Evolutionary conservation across 23 red algal genomes (phyloP), one percentile per base, ranked within the genome.

Genomic region (Gracilariopsis chorda): DNA sequence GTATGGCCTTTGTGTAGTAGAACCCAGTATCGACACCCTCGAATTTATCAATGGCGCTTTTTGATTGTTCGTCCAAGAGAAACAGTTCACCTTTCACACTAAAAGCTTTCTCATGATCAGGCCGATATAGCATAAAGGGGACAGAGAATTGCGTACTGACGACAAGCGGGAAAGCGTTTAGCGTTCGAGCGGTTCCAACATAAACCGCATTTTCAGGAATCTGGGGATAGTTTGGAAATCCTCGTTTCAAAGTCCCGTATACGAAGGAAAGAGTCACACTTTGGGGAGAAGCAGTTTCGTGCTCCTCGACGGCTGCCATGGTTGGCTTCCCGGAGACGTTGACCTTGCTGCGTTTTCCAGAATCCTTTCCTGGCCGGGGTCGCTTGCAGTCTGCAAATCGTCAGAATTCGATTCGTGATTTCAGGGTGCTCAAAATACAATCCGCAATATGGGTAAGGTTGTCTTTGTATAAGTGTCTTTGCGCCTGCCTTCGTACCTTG

Each of bases 1-100:
- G 60, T 33, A 56, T 68, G 9, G 59, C 34, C 34, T 68, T 71
- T 11, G 46, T 63, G 24, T 34, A 46, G 43, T 86, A 86, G 53
- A 86, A 86, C 10, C 62, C 82, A 32, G 62, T 53, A 7, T 25
- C 41, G 0, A 86, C 43, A 11, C 82, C 82, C 39, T 86, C 82
- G 29, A 86, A 86, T 13, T 71, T 36, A 73, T 86, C 82, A 23
- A 86, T 48, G 8, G 37, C 29, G 7, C 48, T 48, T 35, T 11
- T 16, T 28, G 24, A 14, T n/a, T 86, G 60, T 46, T 35, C 23
- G 7, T 45, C 63, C 4, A 72, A 42, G 9, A 65, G 23, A 69
- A 68, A 46, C 16, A 86, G 82, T 56, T 86, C 82, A 43, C 82
- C 82, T 23, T 40, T 48, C 34, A 86, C 62, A n/a, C 45, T n/a